Base-by-base conservation (phyloP, 495 filamentous ascomycete species). In the Penicillium dipodomyicola region DNA sequence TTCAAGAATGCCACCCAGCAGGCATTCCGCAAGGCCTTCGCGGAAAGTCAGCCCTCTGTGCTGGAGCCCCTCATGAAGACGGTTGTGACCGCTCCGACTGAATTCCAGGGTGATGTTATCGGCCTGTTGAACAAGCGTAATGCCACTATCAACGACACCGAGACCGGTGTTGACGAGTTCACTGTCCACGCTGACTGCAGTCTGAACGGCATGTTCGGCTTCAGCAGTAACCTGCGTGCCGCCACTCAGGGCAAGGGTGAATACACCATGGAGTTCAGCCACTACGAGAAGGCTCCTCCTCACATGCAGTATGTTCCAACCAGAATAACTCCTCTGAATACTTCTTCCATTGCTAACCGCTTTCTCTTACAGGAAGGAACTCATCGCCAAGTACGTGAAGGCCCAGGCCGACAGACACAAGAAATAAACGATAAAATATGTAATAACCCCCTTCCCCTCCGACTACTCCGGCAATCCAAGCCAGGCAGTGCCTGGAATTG, bases 1-100 rank as follows among this genome's bases (percentile, higher is more conserved):
- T 99, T 99, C 87, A 96, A 90, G 72, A 90, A 84, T 56, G 92
- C 95, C 25, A 96, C 94, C 29, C 90, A 95, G 77, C 90, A 96
- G 78, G 95, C 95, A 12, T 97, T 97, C 87, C 87, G 90, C 61
- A 96, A 97, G 77, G 88, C 91, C 12, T 99, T 99, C 79, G 76
- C 77, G 46, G 82, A 86, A 8, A 91, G 85, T 9, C 78, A 83
- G 54, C 92, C 92, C 6, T 75, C 86, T 57, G 84, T 99, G 14
- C 83, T 99, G 10, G 95, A 99, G 74, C 95, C 95, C 22, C 73
- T 99, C 54, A 99, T 99, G 95, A 97, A 96, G 81, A 96, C 92
- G 10, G 88, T 90, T 46, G 89, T 99, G 61, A 96, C 90, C 25
- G 93, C 95, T 5, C 95, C 95, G 6, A 89, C 88, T 64, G 95